phyloP scores from a whole-genome alignment of 345 rosid genomes.

The Salix purpurea region DNA sequence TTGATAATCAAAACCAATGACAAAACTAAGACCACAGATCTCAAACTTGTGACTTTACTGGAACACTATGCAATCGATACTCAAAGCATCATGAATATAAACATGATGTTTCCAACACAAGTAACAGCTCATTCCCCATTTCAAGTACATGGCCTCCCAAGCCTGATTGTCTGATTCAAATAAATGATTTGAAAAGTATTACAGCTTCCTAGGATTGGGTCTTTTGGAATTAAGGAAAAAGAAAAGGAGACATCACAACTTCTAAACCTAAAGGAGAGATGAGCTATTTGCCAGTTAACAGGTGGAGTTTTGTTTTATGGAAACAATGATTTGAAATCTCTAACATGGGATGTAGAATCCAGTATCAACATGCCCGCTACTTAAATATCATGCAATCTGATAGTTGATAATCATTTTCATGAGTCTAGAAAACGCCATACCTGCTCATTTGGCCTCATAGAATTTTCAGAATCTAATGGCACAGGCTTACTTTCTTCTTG shows the following conservation, averaged over 20 bases:
- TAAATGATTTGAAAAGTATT: not conserved
- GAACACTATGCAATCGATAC: not conserved
- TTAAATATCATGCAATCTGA: not conserved
- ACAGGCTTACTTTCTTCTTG: slow-evolving; percentile 37
- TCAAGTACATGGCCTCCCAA: not conserved
- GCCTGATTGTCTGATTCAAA: not conserved
- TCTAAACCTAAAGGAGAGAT: not conserved
- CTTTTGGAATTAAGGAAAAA: not conserved
- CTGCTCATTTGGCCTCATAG: slow-evolving; percentile 32
- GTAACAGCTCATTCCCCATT: not conserved
- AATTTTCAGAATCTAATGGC: slow-evolving; percentile 19
- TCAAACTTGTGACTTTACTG: not conserved
- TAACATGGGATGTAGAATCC: not conserved
- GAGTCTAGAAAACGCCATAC: slow-evolving; percentile 13
- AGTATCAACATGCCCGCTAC: not conserved
- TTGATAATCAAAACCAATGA: not conserved
- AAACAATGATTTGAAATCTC: not conserved
- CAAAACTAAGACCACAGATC: not conserved
- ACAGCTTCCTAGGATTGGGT: not conserved
- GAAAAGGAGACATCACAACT: not conserved
- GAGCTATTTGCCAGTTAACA: not conserved
- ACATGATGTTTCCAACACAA: not conserved
- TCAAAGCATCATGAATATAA: not conserved
- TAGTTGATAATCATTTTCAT: not conserved
- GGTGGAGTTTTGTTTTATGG: not conserved